Base-by-base conservation (phyloP, 2,329 filamentous ascomycete species). In the Lojkania enalia region DNA sequence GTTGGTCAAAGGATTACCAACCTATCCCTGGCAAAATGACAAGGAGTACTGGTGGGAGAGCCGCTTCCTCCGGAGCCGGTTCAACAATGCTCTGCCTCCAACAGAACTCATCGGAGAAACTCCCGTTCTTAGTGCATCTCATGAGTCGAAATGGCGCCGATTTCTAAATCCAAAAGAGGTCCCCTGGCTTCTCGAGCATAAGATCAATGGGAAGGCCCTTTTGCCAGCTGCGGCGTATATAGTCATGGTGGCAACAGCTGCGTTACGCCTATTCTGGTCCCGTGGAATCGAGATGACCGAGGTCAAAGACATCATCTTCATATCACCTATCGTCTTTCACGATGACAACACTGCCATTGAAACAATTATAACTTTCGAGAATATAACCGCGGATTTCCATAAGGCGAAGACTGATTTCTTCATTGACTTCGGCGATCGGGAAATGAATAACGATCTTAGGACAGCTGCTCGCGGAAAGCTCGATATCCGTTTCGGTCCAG, bases 171-270 rank as follows among this genome's bases (percentile, higher is more conserved):
- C 42, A 1, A 41, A 46, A 13, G 50, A 59, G 20, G 38, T 45
- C 18, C 47, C 45, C 2, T 58, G 55, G 55, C 16, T 58, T 2
- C 14, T 40, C 2, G 45, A 48, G 9, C 55, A 57, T 37, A 39
- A 31, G 5, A 13, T 59, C 6, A 37, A 55, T 20, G 51, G 54
- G 1, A 57, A 69, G 3, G 52, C 70, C 1, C 54, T 78, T 1
- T 74, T 75, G 29, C 76, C 76, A 0, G 70, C 56, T 1, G 71
- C 75, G 1, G 75, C 65, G 0, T 77, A 74, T 42, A 44, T 77
- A 1, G 60, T 63, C 4, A 74, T 76, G 63, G 67, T 65, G 5
- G 25, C 51, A 1, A 48, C 50, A 20, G 46, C 54, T 15, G 39
- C 46, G 5, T 35, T 32, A 12, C 29, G 9, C 1, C 35, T 45